Percentiles rank a stretch among this genome's conserved stretches.
phyloP scores from a whole-genome alignment of 2,329 filamentous ascomycete species.

The Ophiostoma piceae region DNA sequence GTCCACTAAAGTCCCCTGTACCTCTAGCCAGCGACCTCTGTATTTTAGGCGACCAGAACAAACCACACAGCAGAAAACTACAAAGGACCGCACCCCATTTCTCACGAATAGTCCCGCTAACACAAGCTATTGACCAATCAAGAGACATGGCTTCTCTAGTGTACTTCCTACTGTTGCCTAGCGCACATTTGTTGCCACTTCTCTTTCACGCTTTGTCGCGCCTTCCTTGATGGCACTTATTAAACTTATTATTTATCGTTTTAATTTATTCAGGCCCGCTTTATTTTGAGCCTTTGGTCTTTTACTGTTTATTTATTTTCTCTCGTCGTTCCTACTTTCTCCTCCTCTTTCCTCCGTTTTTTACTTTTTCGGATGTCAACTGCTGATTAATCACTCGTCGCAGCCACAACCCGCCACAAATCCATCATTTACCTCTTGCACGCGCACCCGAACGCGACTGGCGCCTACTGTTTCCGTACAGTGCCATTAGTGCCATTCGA shows the following conservation, averaged over 20 bases:
- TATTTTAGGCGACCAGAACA: not conserved
- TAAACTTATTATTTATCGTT: not conserved
- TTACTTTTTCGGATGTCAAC: slow-evolving; percentile 11
- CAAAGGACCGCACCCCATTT: not conserved
- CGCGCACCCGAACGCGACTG: slow-evolving; percentile 3
- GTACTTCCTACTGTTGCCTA: not conserved
- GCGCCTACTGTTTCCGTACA: not conserved
- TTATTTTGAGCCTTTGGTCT: slow-evolving; percentile 25
- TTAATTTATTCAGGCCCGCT: not conserved
- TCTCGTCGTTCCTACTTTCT: slow-evolving; percentile 32
- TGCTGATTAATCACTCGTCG: slow-evolving; percentile 4
- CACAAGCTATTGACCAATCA: slow-evolving; percentile 25
- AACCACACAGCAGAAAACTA: not conserved
- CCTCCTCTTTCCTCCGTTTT: slow-evolving; percentile 30
- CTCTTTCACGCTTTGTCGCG: not conserved
- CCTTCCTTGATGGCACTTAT: not conserved
- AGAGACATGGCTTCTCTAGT: too few species aligned
- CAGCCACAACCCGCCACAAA: not conserved
- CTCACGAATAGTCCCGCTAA: not conserved
- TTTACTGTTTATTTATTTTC: slow-evolving; percentile 20
- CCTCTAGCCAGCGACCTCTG: not conserved
- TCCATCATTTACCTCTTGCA: not conserved
- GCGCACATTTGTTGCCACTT: not conserved
- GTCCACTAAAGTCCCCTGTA: too few species aligned
- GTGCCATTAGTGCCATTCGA: not conserved